Conservation (phyloP, 495 filamentous ascomycete species). For the Podospora didyma region DNA sequence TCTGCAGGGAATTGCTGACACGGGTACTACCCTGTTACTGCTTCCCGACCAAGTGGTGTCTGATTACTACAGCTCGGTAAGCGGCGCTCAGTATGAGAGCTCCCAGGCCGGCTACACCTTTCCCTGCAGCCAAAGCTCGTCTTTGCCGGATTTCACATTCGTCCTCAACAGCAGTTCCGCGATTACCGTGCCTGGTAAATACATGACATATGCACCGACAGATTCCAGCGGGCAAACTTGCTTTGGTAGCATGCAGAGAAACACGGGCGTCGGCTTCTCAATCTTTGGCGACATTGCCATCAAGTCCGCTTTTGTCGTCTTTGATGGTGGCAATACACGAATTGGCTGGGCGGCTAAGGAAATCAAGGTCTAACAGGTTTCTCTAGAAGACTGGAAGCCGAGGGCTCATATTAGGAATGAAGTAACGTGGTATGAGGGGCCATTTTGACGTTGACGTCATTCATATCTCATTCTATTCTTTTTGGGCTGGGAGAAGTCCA, state of each 20-base stretch:
- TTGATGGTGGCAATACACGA: constrained; percentile 38
- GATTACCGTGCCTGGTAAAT: constrained; percentile 51
- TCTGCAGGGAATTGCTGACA: constrained; percentile 57
- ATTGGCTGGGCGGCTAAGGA: constrained; percentile 56
- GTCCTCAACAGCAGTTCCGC: constrained; percentile 42
- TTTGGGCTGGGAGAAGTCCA: too few relatives aligned
- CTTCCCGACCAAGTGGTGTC: constrained; percentile 53
- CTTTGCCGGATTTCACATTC: constrained; percentile 60
- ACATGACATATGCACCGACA: constrained; percentile 51
- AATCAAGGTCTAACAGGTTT: too few relatives aligned
- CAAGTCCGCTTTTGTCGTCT: constrained; percentile 75
- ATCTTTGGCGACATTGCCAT: constrained; percentile 79
- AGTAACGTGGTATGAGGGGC: too few relatives aligned
- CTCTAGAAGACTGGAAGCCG: too few relatives aligned
- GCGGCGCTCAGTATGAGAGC: constrained; percentile 43
- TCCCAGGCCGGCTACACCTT: constrained; percentile 62
- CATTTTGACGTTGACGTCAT: too few relatives aligned
- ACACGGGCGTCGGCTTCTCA: constrained; percentile 58
- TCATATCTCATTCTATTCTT: too few relatives aligned
- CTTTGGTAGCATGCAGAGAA: constrained; percentile 62
- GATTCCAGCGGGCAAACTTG: constrained; percentile 38
- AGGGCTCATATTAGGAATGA: too few relatives aligned
- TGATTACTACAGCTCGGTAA: constrained; percentile 61
- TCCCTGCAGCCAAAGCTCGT: constrained; percentile 50
- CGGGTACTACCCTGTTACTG: constrained; percentile 70